Base-by-base conservation (phyloP, 805 yeast genomes). In the Ogataea pini region DNA sequence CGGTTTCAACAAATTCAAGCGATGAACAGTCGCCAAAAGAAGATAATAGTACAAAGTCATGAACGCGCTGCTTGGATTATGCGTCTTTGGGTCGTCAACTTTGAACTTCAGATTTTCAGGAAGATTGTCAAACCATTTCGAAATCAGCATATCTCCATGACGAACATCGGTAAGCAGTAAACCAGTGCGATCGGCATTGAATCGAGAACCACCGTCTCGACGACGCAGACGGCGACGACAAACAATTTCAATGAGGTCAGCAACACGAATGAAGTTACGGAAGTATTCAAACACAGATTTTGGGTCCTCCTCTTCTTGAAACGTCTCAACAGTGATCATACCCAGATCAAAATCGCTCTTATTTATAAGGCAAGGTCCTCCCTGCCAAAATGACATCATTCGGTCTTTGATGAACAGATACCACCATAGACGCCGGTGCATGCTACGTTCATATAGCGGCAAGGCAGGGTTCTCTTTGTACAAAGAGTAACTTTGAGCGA, bases 371-470 rank as follows among this genome's bases (percentile, higher is more conserved):
- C 76, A 67, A 0, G 92, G 89, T 42, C 90, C 71, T n/a, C 91
- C 91, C 64, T 82, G 79, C 52, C 79, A 72, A 52, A 85, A 85
- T 6, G 46, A 36, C 7, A 79, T 76, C 44, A 76, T 72, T 6
- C 87, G 67, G 62, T 85, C 91, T 56, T 84, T 79, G 52, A 77
- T 78, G 63, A 80, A 85, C 34, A 85, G 66, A 54, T 79, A 72
- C 91, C 91, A 85, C 88, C 89, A 85, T 12, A 83, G 69, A 36
- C 87, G 71, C 49, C 81, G 72, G 77, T 84, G 79, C 48, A 79
- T 63, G 52, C 78, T 76, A n/a, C 42, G 46, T n/a, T 49, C 51
- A 20, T 41, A 27, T 2, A 20, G 25, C 3, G 49, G 32, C 4
- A 47, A n/a, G 2, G 25, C 33, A 2, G 47, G 33, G 17, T 48